Percentiles rank a stretch among this genome's conserved stretches.
These are phyloP conservation scores for Neurospora discreta DNA, from an alignment of 495 filamentous ascomycete species.

Conservation along the genomic window DNA sequence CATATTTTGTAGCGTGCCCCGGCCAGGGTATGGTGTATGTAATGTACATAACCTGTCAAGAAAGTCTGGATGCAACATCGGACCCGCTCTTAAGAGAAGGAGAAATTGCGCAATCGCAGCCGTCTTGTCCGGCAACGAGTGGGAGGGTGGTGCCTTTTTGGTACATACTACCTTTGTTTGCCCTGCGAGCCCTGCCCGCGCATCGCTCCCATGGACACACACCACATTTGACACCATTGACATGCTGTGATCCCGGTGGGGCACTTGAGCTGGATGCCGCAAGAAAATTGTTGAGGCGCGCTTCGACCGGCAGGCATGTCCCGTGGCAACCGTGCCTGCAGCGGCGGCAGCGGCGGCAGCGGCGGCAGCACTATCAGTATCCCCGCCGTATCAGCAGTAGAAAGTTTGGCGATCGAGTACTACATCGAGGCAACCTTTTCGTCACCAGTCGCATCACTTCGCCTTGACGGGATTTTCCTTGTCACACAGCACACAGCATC, in stretches of 20 bases:
- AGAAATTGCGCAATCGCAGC: constrained; percentile 25
- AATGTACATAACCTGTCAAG: constrained; percentile 1
- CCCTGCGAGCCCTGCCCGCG: neutral
- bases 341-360: neutral
- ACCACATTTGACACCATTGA: constrained; percentile 11
- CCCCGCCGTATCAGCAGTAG: neutral
- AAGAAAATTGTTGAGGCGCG: constrained; percentile 3
- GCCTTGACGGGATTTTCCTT: neutral
- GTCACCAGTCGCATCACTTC: neutral
- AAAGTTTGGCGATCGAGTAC: neutral
- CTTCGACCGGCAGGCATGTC: neutral
- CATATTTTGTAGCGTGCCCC: constrained; percentile 14
- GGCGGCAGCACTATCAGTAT: neutral
- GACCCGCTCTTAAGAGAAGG: constrained; percentile 4
- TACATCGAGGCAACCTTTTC: neutral
- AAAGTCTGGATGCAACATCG: constrained; percentile 1
- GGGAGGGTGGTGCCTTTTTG: neutral
- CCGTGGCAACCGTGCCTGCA: neutral
- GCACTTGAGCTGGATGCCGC: neutral
- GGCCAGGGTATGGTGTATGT: constrained; percentile 7
- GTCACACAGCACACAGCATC: neutral
- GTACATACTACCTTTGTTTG: neutral
- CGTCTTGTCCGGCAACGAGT: neutral
- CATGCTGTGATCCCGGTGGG: constrained; percentile 11
- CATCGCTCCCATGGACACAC: constrained; percentile 2